Base-by-base conservation (phyloP, 306 rosid genomes). In the Cicer cuneatum region DNA sequence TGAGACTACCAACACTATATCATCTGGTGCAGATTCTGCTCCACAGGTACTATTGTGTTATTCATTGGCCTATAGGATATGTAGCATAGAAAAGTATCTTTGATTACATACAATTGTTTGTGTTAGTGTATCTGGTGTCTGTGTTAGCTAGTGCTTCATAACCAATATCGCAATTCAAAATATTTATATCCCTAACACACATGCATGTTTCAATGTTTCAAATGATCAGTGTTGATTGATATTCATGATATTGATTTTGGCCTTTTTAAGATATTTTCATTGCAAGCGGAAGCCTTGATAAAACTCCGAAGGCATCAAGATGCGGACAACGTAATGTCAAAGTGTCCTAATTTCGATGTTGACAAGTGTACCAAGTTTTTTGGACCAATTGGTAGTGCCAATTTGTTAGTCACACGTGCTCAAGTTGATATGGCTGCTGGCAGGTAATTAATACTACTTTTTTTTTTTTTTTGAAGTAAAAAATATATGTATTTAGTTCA, bases 221-320 rank as follows among this genome's bases (percentile, higher is more conserved):
- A 4, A 10, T 54, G 15, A 10, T 57, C 24, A 5, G 39, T 59
- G 40, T 19, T 80, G 40, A 54, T 13, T 6, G 9, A 40, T 58
- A 11, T 52, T 15, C 12, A 9, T 42, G 69, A 43, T n/a, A 13
- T 1, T 60, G 19, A 72, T 72, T 57, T 70, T 76, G 72, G 38
- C 54, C 54, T 6, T 19, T 19, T 19, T 18, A 7, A 93, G 98
- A 93, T 91, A 79, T 89, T 71, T 79, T 85, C 89, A 41, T 52
- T 93, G 77, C 92, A 91, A 89, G 96, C 97, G 0, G 94, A 93
- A 83, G 97, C 96, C 21, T 63, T 88, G 29, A 42, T 91, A 79
- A 93, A 86, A 87, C 92, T 93, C 38, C 86, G 77, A 52, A 93
- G 76, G 75, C 90, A 87, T 77, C 87, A 93, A 75, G 97, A 93